A percentile compares a stretch with the other conserved stretches of the same genome.
These are phyloP conservation scores for Botryobasidium botryosum DNA, from an alignment of 768 basidiomycete genomes.

Conservation along the genomic window DNA sequence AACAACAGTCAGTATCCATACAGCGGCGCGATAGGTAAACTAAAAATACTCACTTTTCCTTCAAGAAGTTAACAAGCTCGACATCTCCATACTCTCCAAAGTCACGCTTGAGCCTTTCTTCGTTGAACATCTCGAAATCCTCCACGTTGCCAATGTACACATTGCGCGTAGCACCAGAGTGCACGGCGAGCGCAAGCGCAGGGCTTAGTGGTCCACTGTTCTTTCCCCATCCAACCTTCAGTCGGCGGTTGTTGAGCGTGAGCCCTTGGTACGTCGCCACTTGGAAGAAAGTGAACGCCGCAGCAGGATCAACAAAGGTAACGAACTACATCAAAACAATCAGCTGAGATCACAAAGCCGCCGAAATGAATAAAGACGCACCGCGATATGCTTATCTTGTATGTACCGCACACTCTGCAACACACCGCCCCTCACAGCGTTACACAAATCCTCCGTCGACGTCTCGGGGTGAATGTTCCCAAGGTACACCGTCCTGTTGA, in stretches of 20 bases:
- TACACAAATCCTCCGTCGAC: conserved; percentile 86
- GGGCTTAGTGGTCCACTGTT: conserved; percentile 77
- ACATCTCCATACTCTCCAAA: conserved; percentile 95
- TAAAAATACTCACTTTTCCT: conserved; percentile 56
- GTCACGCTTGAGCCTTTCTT: conserved; percentile 80
- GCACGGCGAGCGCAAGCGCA: conserved; percentile 71
- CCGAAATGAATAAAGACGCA: conserved; percentile 24
- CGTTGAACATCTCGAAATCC: conserved; percentile 83
- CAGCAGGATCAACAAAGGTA: conserved; percentile 86
- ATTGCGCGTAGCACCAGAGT: conserved; percentile 86
- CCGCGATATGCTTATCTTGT: conserved; percentile 94
- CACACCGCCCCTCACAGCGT: conserved; percentile 91
- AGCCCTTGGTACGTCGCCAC: conserved; percentile 80
- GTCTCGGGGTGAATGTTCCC: conserved; percentile 97
- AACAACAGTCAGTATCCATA: background rate
- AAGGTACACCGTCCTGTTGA: conserved; percentile 89
- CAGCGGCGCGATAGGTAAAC: background rate
- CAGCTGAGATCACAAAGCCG: conserved; percentile 2
- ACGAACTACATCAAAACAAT: conserved; percentile 46
- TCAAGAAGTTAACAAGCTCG: conserved; percentile 88
- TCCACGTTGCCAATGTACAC: conserved; percentile 93
- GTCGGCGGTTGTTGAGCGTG: conserved; percentile 78
- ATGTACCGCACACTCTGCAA: conserved; percentile 89
- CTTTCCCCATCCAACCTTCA: conserved; percentile 99
- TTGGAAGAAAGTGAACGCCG: conserved; percentile 88